Conservation (phyloP, 2,329 filamentous ascomycete genomes). For the Ilyonectria destructans region DNA sequence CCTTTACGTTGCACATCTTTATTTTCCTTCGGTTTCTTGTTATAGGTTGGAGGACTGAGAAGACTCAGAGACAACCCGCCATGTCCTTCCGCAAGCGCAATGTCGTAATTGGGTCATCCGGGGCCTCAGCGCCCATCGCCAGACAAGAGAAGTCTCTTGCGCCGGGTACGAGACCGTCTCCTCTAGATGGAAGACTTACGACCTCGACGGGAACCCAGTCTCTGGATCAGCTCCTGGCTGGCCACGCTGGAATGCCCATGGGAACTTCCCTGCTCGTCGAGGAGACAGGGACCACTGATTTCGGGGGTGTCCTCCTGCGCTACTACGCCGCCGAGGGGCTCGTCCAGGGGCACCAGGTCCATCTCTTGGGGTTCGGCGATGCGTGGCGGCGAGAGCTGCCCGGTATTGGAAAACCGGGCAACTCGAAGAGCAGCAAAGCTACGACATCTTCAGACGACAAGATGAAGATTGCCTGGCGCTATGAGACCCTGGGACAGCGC, state of each 20-base stretch:
- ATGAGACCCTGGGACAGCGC: conserved; percentile 83
- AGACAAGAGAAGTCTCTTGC: conserved; percentile 58
- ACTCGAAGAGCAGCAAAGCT: conserved; percentile 59
- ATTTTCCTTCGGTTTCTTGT: background rate
- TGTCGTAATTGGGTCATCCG: conserved; percentile 62
- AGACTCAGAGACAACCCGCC: background rate
- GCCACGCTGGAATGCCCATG: conserved; percentile 87
- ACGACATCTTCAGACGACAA: conserved; percentile 72
- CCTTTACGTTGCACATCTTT: background rate
- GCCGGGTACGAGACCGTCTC: conserved; percentile 82
- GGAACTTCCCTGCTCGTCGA: conserved; percentile 87
- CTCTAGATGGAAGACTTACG: conserved; percentile 87
- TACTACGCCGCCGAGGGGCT: conserved; percentile 96
- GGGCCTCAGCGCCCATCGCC: conserved; percentile 36
- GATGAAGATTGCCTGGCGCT: conserved; percentile 99
- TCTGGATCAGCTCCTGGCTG: conserved; percentile 87
- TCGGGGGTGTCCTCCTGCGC: conserved; percentile 85
- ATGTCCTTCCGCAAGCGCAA: conserved; percentile 76
- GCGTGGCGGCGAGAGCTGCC: conserved; percentile 89
- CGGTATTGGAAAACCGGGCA: conserved; percentile 69
- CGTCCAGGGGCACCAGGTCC: conserved; percentile 90
- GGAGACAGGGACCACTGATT: conserved; percentile 95
- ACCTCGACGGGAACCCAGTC: conserved; percentile 94
- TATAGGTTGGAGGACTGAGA: background rate
- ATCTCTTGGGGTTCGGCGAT: conserved; percentile 86